phyloP scores from a whole-genome alignment of 768 basidiomycete genomes.

The Boletus rubroflammeus region DNA sequence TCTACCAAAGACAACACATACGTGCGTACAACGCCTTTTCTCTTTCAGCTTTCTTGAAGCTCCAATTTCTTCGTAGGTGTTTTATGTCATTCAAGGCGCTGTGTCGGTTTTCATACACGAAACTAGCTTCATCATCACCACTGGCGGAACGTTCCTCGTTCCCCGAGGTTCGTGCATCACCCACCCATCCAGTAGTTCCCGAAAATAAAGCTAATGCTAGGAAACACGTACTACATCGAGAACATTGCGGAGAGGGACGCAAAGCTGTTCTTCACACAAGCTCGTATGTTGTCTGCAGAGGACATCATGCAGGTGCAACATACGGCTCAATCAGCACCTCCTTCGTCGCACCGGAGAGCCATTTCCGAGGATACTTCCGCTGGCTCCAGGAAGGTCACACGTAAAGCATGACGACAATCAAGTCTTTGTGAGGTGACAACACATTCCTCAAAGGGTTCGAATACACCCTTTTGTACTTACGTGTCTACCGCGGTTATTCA shows the following conservation, averaged over 20 bases:
- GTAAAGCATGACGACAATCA: slow-evolving; percentile 12
- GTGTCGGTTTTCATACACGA: slow-evolving; percentile 83
- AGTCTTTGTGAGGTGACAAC: neutral
- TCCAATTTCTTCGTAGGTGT: slow-evolving; percentile 42
- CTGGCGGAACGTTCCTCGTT: slow-evolving; percentile 86
- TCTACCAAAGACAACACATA: slow-evolving; percentile 91
- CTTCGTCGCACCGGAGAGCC: slow-evolving; percentile 26
- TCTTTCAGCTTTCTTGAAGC: neutral
- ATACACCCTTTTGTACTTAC: neutral
- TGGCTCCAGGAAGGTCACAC: slow-evolving; percentile 12
- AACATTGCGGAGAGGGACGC: slow-evolving; percentile 82
- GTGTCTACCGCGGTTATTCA: neutral
- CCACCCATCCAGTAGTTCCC: neutral
- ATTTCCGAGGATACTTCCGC: slow-evolving; percentile 23
- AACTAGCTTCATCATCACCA: slow-evolving; percentile 70
- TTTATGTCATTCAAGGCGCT: slow-evolving; percentile 84
- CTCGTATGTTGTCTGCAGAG: slow-evolving; percentile 46
- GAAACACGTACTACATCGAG: slow-evolving; percentile 87
- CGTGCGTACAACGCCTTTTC: slow-evolving; percentile 43
- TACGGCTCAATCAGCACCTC: slow-evolving; percentile 29
- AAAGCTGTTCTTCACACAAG: slow-evolving; percentile 90
- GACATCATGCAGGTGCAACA: slow-evolving; percentile 26
- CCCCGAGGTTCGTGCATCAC: slow-evolving; percentile 66
- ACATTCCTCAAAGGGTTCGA: neutral
- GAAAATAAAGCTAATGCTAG: slow-evolving; percentile 36